Evolutionary conservation across 163 green algal genomes (phyloP).

Genomic region (Trebouxia gelatinosa): DNA sequence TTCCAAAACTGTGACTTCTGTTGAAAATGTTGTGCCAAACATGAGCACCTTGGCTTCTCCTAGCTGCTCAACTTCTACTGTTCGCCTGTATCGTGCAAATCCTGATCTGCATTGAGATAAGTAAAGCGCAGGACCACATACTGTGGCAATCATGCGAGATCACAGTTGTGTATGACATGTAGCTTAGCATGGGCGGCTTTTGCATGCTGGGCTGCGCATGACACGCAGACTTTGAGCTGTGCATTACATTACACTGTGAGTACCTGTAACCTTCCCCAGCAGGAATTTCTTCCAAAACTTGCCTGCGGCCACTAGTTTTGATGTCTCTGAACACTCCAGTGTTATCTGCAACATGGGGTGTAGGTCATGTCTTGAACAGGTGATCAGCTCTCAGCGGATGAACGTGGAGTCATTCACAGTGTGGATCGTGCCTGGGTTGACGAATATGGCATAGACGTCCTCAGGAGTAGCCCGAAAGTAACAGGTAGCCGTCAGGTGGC

Average conservation of each 20-base stretch:
- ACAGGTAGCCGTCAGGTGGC: constrained; percentile 28
- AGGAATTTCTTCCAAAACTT: constrained; percentile 10
- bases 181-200: background rate
- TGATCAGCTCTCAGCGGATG: background rate
- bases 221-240: background rate
- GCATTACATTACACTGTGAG: background rate
- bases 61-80: constrained; percentile 19
- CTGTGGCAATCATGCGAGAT: background rate
- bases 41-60: constrained; percentile 19
- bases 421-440: constrained; percentile 32
- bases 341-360: constrained; percentile 24
- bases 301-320: constrained; percentile 10
- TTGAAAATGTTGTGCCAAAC: constrained; percentile 9
- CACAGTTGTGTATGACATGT: background rate
- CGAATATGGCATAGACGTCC: constrained; percentile 32
- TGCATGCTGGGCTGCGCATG: background rate
- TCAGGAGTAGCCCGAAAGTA: constrained; percentile 7
- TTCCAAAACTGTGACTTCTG: constrained; percentile 16
- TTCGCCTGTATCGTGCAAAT: constrained; percentile 6
- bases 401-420: background rate
- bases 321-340: constrained; percentile 33
- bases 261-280: background rate
- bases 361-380: background rate
- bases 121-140: background rate
- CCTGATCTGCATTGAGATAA: background rate